Conservation (phyloP, 345 rosid species). For the Dovyalis caffra region DNA sequence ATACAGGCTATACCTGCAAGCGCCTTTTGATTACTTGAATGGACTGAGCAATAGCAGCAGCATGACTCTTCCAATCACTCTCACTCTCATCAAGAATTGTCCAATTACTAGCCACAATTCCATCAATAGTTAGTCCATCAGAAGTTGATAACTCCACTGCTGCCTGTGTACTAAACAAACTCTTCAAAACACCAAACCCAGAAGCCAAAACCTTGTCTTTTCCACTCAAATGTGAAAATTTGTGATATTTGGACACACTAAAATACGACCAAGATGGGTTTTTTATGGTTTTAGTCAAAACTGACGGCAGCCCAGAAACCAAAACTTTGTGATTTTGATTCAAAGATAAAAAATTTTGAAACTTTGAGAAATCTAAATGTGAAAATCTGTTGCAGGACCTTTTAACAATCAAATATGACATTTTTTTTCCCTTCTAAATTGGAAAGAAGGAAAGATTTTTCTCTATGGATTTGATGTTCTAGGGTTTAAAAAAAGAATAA, state of each 20-base stretch:
- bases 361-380: background rate
- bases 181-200: constrained; percentile 13
- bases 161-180: constrained; percentile 47
- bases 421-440: constrained; percentile 2
- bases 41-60: constrained; percentile 88
- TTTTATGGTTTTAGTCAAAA: constrained; percentile 20
- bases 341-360: background rate
- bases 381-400: background rate
- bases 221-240: constrained; percentile 14
- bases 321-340: constrained; percentile 10
- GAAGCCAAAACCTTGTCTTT: constrained; percentile 22
- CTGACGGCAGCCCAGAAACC: constrained; percentile 30
- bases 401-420: constrained; percentile 23
- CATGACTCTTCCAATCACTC: constrained; percentile 91
- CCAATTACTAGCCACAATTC: constrained; percentile 73
- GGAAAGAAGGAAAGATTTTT: background rate
- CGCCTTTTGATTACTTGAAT: constrained; percentile 85
- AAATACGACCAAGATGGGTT: constrained; percentile 6
- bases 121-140: constrained; percentile 84
- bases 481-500: constrained; percentile 8
- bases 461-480: background rate
- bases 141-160: constrained; percentile 52
- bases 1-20: constrained; percentile 54
- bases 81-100: constrained; percentile 71
- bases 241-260: background rate